Conservation (phyloP, 2,329 filamentous ascomycete genomes). For the Hymenoscyphus linearis region DNA sequence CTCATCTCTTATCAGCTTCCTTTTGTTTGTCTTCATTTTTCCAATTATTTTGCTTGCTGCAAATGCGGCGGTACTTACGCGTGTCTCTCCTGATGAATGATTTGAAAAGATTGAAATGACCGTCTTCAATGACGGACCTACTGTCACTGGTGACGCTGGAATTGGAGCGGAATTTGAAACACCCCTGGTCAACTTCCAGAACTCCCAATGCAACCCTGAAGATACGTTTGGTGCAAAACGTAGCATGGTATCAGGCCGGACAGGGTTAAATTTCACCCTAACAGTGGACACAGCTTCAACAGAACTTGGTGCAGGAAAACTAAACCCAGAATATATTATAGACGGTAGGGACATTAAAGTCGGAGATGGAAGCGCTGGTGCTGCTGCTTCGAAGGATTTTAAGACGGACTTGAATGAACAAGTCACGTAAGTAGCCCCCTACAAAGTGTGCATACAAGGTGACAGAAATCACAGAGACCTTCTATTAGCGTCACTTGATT, state of each 20-base stretch:
- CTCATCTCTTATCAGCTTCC: neutral
- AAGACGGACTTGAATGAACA: constrained; percentile 2
- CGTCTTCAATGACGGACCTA: constrained; percentile 4
- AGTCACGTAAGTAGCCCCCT: constrained; percentile 5
- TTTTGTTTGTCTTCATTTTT: neutral
- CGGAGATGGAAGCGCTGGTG: constrained; percentile 16
- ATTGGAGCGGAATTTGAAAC: constrained; percentile 22
- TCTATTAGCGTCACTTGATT: no score
- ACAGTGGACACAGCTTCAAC: constrained; percentile 5
- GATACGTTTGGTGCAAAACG: constrained; percentile 2
- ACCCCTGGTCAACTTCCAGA: constrained; percentile 10
- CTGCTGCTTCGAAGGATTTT: constrained; percentile 14
- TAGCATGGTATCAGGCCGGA: neutral
- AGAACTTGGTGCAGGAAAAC: constrained; percentile 14
- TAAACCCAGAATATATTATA: constrained; percentile 26
- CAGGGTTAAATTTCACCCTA: constrained; percentile 1
- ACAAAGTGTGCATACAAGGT: no score
- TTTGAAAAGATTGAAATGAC: constrained; percentile 1
- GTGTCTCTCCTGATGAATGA: neutral
- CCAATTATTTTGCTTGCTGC: constrained; percentile 2
- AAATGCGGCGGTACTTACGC: neutral
- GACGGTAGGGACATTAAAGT: constrained; percentile 25
- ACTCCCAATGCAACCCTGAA: neutral
- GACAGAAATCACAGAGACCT: no score
- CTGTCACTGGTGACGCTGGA: constrained; percentile 11